phyloP scores from a whole-genome alignment of 2,329 filamentous ascomycete species.

The Lachnellula hyalina region DNA sequence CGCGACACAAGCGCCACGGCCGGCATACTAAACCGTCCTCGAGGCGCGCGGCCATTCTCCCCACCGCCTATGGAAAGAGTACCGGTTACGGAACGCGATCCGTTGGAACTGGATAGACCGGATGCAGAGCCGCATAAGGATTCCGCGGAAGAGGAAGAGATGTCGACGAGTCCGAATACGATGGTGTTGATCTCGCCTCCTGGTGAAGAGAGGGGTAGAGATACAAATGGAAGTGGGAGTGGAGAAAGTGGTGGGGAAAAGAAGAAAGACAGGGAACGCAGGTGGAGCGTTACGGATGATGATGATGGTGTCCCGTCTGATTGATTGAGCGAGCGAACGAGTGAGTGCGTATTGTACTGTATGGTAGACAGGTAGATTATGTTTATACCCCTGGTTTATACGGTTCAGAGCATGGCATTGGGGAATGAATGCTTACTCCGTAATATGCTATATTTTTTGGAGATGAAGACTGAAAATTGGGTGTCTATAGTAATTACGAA shows the following conservation, averaged over 20 bases:
- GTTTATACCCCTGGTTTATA: neutral
- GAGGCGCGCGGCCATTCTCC: conserved; percentile 54
- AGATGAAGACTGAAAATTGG: no score
- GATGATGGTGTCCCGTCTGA: conserved; percentile 4
- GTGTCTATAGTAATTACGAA: no score
- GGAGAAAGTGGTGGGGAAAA: conserved; percentile 2
- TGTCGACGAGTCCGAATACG: neutral
- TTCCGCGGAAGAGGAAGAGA: conserved; percentile 10
- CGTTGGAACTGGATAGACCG: conserved; percentile 7
- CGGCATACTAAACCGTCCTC: conserved; percentile 42
- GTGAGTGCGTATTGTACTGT: no score
- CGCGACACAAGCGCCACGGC: conserved; percentile 16
- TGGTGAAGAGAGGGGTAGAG: conserved; percentile 13
- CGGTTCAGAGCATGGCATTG: neutral
- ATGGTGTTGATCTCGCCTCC: neutral
- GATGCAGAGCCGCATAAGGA: conserved; percentile 6
- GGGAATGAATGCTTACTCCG: neutral
- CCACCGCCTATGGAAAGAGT: conserved; percentile 41
- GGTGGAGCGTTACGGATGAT: conserved; percentile 30
- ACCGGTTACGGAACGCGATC: conserved; percentile 7
- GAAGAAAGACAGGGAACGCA: conserved; percentile 18
- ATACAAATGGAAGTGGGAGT: conserved; percentile 16
- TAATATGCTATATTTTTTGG: neutral
- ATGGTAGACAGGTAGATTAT: neutral
- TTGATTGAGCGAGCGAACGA: no score